Percentiles rank a stretch among this genome's conserved stretches.
phyloP scores from a whole-genome alignment of 257 asterid genomes.

The Solanum peruvianum region DNA sequence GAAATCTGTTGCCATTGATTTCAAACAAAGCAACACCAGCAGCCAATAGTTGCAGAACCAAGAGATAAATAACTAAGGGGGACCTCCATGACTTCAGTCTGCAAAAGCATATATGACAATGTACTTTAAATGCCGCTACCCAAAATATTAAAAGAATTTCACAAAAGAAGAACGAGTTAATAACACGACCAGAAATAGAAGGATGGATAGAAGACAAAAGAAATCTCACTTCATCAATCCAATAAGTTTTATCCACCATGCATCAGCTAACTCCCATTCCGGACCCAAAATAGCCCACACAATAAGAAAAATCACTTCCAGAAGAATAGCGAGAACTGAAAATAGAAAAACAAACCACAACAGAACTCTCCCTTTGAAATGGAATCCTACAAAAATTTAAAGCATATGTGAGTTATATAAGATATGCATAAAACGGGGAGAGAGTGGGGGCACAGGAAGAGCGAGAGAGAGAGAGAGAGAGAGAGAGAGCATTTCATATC shows the following conservation, averaged over 20 bases:
- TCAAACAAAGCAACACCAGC: slow-evolving; percentile 45
- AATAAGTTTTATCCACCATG: slow-evolving; percentile 63
- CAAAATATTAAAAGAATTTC: not conserved
- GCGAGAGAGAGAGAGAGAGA: not conserved
- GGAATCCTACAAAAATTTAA: slow-evolving; percentile 43
- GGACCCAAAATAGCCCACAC: slow-evolving; percentile 33
- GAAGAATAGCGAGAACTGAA: slow-evolving; percentile 30
- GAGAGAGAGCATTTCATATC: not conserved
- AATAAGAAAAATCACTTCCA: slow-evolving; percentile 44
- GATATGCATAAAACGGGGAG: not conserved
- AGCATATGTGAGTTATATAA: not conserved
- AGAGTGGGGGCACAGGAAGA: not conserved
- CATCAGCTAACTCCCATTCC: slow-evolving; percentile 40
- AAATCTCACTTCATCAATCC: slow-evolving; percentile 57
- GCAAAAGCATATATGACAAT: slow-evolving; percentile 20
- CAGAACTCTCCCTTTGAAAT: slow-evolving; percentile 36
- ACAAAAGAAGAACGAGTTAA: not conserved
- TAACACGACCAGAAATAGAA: not conserved
- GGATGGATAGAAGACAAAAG: not conserved
- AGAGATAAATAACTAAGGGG: slow-evolving; percentile 40
- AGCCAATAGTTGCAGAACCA: slow-evolving; percentile 43
- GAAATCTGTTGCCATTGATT: slow-evolving; percentile 41
- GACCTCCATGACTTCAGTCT: slow-evolving; percentile 62
- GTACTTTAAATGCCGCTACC: not conserved
- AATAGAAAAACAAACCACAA: slow-evolving; percentile 58